Conservation (phyloP, 768 basidiomycete genomes). For the Strobilomyces dryophilus region DNA sequence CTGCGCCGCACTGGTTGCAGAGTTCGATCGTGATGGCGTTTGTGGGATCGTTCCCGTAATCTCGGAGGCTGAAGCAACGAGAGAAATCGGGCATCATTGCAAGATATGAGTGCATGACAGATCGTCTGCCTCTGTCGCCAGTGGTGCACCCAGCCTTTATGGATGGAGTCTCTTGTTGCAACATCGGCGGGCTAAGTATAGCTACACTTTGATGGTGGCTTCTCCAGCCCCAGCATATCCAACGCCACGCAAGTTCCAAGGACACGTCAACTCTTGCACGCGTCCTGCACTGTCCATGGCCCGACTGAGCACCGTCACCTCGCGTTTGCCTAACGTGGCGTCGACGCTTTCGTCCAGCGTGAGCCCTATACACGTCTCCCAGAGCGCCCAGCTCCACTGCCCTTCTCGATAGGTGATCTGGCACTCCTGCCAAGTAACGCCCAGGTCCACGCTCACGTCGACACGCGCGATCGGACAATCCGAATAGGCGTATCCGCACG, state of each 20-base stretch:
- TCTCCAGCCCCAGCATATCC: slow-evolving; percentile 36
- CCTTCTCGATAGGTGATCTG: slow-evolving; percentile 57
- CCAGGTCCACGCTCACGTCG: slow-evolving; percentile 51
- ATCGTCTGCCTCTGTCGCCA: no score
- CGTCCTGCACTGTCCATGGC: slow-evolving; percentile 49
- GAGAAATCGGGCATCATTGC: no score
- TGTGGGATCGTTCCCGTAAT: no score
- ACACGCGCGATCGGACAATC: slow-evolving; percentile 43
- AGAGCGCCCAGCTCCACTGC: slow-evolving; percentile 72
- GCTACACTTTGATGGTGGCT: slow-evolving; percentile 5
- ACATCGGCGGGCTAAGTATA: no score
- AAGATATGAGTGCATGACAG: no score
- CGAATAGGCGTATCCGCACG: slow-evolving; percentile 58
- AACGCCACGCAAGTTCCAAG: slow-evolving; percentile 69
- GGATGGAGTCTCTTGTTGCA: no score
- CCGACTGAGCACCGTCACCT: slow-evolving; percentile 38
- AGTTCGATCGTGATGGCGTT: no score
- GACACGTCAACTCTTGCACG: slow-evolving; percentile 44
- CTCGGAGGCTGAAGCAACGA: no score
- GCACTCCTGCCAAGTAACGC: slow-evolving; percentile 47
- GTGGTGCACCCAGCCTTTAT: no score
- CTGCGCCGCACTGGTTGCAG: slow-evolving; percentile 22
- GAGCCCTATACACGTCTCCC: slow-evolving; percentile 49
- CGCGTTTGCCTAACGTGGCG: slow-evolving; percentile 3
- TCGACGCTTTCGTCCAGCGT: slow-evolving; percentile 21